Percentiles rank a stretch among this genome's conserved stretches.
Evolutionary conservation across 495 filamentous ascomycete species (phyloP).

Genomic region (Patellaria atrata): DNA sequence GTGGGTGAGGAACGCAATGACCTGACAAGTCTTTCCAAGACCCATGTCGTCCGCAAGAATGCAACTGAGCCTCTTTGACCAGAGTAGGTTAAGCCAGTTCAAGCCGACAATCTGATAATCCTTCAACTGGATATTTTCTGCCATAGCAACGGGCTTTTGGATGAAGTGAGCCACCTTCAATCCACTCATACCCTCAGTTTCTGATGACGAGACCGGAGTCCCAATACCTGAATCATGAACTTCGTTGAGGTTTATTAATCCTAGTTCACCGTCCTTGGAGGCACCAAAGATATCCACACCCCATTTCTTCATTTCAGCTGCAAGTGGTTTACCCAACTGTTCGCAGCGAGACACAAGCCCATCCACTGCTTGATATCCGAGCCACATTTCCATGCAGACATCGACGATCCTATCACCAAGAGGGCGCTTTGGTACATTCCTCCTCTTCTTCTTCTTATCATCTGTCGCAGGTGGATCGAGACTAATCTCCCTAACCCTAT

Average conservation of each 20-base stretch:
- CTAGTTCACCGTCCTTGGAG: slow-evolving; percentile 49
- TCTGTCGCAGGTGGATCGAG: slow-evolving; percentile 34
- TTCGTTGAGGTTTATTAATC: slow-evolving; percentile 45
- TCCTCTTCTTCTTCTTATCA: slow-evolving; percentile 31
- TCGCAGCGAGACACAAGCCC: slow-evolving; percentile 60
- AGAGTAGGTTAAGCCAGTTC: slow-evolving; percentile 82
- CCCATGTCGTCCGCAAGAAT: slow-evolving; percentile 98
- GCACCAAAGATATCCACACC: slow-evolving; percentile 58
- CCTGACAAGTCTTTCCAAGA: slow-evolving; percentile 91
- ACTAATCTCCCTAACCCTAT: slow-evolving; percentile 47
- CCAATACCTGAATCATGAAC: slow-evolving; percentile 55
- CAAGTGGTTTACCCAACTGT: slow-evolving; percentile 50
- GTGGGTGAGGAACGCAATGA: slow-evolving; percentile 82
- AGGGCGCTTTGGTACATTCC: slow-evolving; percentile 32
- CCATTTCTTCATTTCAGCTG: slow-evolving; percentile 59
- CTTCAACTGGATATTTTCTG: slow-evolving; percentile 56
- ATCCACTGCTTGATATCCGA: slow-evolving; percentile 65
- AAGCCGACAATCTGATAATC: slow-evolving; percentile 88
- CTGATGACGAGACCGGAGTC: slow-evolving; percentile 40
- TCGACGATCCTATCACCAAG: slow-evolving; percentile 62
- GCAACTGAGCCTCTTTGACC: slow-evolving; percentile 58
- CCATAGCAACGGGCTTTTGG: slow-evolving; percentile 61
- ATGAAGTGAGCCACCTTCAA: slow-evolving; percentile 35
- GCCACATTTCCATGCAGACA: slow-evolving; percentile 55
- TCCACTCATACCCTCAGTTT: too few relatives aligned